Evolutionary conservation across 2,329 filamentous ascomycete species (phyloP).

Genomic region (Ophiocordyceps sinensis): DNA sequence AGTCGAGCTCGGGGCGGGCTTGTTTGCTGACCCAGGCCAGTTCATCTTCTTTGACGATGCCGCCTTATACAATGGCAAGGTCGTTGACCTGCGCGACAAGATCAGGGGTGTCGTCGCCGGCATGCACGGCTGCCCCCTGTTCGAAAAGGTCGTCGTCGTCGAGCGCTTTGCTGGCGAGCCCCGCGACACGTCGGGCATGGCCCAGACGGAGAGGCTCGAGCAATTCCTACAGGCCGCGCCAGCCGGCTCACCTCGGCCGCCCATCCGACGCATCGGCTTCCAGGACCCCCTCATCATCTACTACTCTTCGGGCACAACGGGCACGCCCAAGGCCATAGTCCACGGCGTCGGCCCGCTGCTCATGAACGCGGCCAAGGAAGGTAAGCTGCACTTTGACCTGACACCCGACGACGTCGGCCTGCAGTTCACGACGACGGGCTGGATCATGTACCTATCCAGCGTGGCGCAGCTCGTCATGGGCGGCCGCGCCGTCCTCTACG

Average conservation of each 20-base stretch:
- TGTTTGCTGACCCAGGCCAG: slow-evolving; percentile 9
- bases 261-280: slow-evolving; percentile 50
- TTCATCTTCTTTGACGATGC: slow-evolving; percentile 76
- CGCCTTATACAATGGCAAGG: slow-evolving; percentile 67
- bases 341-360: slow-evolving; percentile 56
- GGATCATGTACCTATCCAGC: slow-evolving; percentile 73
- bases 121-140: slow-evolving; percentile 44
- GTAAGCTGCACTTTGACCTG: slow-evolving; percentile 30
- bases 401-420: slow-evolving; percentile 26
- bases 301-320: slow-evolving; percentile 71
- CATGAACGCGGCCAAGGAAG: slow-evolving; percentile 44
- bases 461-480: slow-evolving; percentile 46
- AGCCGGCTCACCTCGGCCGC: slow-evolving; percentile 24
- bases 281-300: slow-evolving; percentile 65
- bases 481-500: slow-evolving; percentile 55
- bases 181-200: slow-evolving; percentile 41
- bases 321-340: slow-evolving; percentile 73
- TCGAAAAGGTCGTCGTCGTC: slow-evolving; percentile 50
- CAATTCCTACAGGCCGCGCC: slow-evolving; percentile 25
- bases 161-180: slow-evolving; percentile 45
- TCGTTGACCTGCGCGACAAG: slow-evolving; percentile 55
- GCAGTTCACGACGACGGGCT: slow-evolving; percentile 56
- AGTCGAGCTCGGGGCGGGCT: no score
- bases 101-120: slow-evolving; percentile 57
- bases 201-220: slow-evolving; percentile 28